Base-by-base conservation (phyloP, 2,329 filamentous ascomycete species). In the Penicillium sp. region DNA sequence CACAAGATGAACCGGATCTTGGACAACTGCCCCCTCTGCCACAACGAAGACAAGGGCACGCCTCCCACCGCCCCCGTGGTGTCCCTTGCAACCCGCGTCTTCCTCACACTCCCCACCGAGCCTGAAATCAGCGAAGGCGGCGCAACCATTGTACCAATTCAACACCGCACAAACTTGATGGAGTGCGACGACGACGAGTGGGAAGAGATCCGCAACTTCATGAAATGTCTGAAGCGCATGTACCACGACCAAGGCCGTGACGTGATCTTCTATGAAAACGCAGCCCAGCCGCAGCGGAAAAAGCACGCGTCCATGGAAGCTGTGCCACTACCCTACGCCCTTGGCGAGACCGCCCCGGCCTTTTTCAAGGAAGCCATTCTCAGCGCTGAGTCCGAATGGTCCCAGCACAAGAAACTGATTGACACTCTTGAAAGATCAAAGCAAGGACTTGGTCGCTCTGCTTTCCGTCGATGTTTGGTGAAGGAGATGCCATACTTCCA, bases 401-500 rank as follows among this genome's bases (percentile, higher is more conserved):
- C 89, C 32, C 94, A 97, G 75, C 95, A 99, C 73, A 88, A 88
- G 68, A 96, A 96, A 70, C 79, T 99, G 57, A 96, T 99, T 58
- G 92, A 97, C 72, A 99, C 94, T 0, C 74, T 84, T 8, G 71
- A 73, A 31, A 78, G 78, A 59, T 83, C 79, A 13, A 78, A 76
- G 56, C 70, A 81, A 57, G 90, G 89, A 0, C 72, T 91, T 57
- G 94, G 93, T 0, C 89, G 89, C 67, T 74, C 83, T 49, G 92
- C 94, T 1, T 99, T 99, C 72, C 83, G 93, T 1, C 82, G 86
- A 53, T 88, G 83, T 18, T 79, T 99, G 56, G 90, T 90, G 11
- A 96, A 95, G 76, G 93, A 99, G 77, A 93, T 95, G 89, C 93
- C 95, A 0, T 99, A 99, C 72, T 99, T 99, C 67, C 94, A 99